phyloP scores from a whole-genome alignment of 108 stramenopile genomes.

The Conticribra weissflogii region DNA sequence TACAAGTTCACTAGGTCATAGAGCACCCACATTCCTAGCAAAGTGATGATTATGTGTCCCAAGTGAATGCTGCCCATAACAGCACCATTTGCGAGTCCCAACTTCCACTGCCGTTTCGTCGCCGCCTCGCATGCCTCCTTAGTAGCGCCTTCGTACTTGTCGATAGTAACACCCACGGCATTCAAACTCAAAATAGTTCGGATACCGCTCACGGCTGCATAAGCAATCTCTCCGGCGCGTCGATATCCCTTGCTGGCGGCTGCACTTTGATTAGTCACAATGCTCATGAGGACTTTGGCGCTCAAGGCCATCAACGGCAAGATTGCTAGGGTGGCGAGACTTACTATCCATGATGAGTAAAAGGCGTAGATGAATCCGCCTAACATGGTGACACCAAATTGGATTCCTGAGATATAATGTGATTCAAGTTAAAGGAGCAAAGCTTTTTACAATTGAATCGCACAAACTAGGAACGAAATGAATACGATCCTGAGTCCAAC shows the following conservation, averaged over 20 bases:
- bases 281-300: slow-evolving; percentile 30
- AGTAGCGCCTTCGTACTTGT: slow-evolving; percentile 53
- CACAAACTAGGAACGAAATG: neutral
- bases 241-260: slow-evolving; percentile 47
- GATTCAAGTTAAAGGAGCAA: neutral
- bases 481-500: too few species aligned
- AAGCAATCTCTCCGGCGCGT: slow-evolving; percentile 58
- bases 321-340: slow-evolving; percentile 39
- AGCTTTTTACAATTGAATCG: neutral
- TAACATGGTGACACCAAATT: slow-evolving; percentile 26
- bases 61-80: slow-evolving; percentile 40
- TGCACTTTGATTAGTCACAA: slow-evolving; percentile 35
- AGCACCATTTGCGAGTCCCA: slow-evolving; percentile 62
- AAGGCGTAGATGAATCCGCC: slow-evolving; percentile 51
- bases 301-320: slow-evolving; percentile 54
- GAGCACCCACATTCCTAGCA: slow-evolving; percentile 56
- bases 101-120: slow-evolving; percentile 12
- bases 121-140: slow-evolving; percentile 46
- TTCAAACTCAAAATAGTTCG: slow-evolving; percentile 66
- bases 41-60: slow-evolving; percentile 33
- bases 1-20: slow-evolving; percentile 37
- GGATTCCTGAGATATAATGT: neutral
- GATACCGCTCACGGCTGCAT: slow-evolving; percentile 59
- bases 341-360: slow-evolving; percentile 40
- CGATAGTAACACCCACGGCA: slow-evolving; percentile 42